phyloP scores from a whole-genome alignment of 2,329 filamentous ascomycete genomes.

The Aspergillus texensis region DNA sequence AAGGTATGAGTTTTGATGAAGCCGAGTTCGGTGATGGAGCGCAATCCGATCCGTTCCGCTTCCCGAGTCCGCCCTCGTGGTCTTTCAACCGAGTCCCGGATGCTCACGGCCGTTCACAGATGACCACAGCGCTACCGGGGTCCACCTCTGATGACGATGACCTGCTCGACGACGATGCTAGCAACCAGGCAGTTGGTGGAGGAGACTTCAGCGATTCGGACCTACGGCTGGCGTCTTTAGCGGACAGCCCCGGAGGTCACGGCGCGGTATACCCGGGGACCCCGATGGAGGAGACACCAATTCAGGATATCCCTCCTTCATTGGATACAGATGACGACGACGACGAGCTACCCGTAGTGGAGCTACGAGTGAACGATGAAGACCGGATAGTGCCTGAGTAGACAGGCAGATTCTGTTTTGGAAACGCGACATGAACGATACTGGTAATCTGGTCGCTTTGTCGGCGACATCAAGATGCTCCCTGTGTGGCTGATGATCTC shows the following conservation, averaged over 20 bases:
- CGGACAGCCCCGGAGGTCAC: conserved; percentile 28
- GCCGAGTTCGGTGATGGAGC: conserved; percentile 27
- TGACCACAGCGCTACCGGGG: conserved; percentile 29
- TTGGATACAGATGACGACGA: conserved; percentile 33
- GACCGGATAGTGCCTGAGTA: conserved; percentile 28
- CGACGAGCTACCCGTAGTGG: conserved; percentile 46
- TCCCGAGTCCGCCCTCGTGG: conserved; percentile 36
- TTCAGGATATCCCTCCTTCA: conserved; percentile 36
- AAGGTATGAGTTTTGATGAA: conserved; percentile 40
- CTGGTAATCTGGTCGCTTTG: conserved; percentile 1
- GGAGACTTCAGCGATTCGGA: conserved; percentile 39
- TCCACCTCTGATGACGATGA: conserved; percentile 36
- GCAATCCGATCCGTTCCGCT: conserved; percentile 28
- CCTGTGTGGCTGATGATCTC: conserved; percentile 13
- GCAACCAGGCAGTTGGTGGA: conserved; percentile 44
- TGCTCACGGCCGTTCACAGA: conserved; percentile 34
- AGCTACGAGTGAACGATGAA: conserved; percentile 43
- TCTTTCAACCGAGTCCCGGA: conserved; percentile 38
- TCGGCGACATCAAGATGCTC: conserved; percentile 1
- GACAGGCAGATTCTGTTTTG: background rate
- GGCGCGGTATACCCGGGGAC: conserved; percentile 23
- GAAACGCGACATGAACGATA: conserved; percentile 6
- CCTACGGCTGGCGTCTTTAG: conserved; percentile 32
- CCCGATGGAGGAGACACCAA: conserved; percentile 29
- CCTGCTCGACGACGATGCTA: conserved; percentile 41